A percentile compares a stretch with the other conserved stretches of the same genome.
phyloP scores from a whole-genome alignment of 768 basidiomycete genomes.

The Daedalea quercina region DNA sequence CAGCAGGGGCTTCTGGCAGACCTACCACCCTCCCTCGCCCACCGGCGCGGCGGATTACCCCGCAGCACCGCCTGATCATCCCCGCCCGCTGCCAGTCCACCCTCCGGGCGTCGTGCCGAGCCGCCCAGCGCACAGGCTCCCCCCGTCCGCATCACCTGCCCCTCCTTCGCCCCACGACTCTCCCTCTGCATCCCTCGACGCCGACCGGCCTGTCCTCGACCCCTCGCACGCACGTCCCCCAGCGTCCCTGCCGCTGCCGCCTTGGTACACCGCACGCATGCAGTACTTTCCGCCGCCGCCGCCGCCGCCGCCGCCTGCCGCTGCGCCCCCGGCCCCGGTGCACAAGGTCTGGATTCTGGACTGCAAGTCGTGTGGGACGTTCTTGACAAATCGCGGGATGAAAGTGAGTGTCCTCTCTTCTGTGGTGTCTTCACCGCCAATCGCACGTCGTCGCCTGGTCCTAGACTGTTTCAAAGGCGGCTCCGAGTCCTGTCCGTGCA shows the following conservation, averaged over 20 bases:
- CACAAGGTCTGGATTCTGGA: constrained; percentile 82
- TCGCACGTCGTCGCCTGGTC: no score
- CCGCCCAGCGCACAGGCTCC: not conserved
- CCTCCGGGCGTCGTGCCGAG: not conserved
- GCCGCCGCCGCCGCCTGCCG: constrained; percentile 2
- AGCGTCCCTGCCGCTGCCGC: not conserved
- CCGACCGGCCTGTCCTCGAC: not conserved
- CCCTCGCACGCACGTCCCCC: not conserved
- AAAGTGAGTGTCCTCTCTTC: constrained; percentile 40
- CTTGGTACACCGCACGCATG: not conserved
- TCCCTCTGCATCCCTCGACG: not conserved
- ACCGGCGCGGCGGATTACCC: not conserved
- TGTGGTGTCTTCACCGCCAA: no score
- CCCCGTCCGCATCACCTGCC: not conserved
- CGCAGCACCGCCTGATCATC: not conserved
- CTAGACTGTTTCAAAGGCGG: no score
- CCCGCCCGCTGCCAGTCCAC: not conserved
- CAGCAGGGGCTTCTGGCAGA: not conserved
- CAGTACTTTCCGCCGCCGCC: no score
- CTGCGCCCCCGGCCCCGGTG: constrained; percentile 24
- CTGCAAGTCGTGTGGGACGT: constrained; percentile 66
- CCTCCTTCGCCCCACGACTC: not conserved
- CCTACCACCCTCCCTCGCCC: not conserved
- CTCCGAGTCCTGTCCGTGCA: no score
- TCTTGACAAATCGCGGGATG: constrained; percentile 83